These are phyloP conservation scores for Russula vinacea DNA, from an alignment of 768 basidiomycete species.

Conservation along the genomic window DNA sequence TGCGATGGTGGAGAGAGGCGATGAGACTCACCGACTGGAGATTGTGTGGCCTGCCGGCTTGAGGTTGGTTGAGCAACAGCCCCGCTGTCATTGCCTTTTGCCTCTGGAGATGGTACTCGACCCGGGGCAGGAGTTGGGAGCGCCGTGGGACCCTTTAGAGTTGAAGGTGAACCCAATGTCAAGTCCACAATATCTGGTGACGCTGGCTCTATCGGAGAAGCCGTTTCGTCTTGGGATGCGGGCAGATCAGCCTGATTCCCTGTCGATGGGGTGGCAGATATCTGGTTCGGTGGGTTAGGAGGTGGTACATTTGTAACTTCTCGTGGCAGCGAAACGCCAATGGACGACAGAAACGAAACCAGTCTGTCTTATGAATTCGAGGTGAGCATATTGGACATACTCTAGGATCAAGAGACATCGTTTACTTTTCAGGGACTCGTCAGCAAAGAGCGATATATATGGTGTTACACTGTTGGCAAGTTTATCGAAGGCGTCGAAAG, in stretches of 20 bases:
- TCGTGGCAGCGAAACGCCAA: background rate
- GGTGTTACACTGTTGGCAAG: slow-evolving; percentile 16
- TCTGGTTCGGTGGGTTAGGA: slow-evolving; percentile 1
- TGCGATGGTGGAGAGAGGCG: background rate
- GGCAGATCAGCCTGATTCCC: background rate
- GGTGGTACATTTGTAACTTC: background rate
- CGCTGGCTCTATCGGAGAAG: background rate
- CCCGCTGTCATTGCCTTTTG: background rate
- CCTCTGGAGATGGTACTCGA: background rate
- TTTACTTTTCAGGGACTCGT: slow-evolving; percentile 11
- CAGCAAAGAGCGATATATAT: background rate
- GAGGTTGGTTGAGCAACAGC: background rate
- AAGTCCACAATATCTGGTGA: background rate
- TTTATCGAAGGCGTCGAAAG: slow-evolving; percentile 19
- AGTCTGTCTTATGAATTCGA: slow-evolving; percentile 19
- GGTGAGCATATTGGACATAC: slow-evolving; percentile 4
- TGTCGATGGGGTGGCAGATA: background rate
- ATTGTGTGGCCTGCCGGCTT: background rate
- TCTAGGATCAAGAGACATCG: slow-evolving; percentile 1
- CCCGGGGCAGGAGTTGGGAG: background rate
- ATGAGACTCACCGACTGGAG: background rate
- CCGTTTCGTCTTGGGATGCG: too few species aligned
- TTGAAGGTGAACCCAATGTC: background rate
- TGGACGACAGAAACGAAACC: slow-evolving; percentile 11
- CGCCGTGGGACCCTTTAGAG: background rate